Evolutionary conservation across 192 early-diverging fungal species (phyloP).

Genomic region (Backusella morwellensis): DNA sequence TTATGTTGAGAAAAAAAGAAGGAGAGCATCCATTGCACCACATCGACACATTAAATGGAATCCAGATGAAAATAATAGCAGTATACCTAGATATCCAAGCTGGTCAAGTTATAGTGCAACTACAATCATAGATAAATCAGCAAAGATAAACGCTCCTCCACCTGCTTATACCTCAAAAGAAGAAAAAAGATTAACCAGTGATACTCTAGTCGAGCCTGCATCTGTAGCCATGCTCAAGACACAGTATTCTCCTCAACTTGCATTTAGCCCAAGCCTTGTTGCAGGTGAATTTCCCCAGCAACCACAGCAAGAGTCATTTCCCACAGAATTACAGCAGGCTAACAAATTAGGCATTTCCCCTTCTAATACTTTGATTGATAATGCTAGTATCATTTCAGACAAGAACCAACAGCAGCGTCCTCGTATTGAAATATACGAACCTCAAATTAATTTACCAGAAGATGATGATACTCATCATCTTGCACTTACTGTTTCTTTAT

Average conservation of each 20-base stretch:
- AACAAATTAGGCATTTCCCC: not conserved
- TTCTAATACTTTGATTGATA: slow-evolving; percentile 5
- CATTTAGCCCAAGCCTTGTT: slow-evolving; percentile 18
- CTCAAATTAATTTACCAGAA: slow-evolving; percentile 8
- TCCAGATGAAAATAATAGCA: not conserved
- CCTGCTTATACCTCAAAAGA: slow-evolving; percentile 10
- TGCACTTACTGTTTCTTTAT: not conserved
- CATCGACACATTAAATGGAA: not conserved
- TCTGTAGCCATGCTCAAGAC: not conserved
- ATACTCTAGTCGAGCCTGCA: slow-evolving; percentile 15
- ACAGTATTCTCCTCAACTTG: slow-evolving; percentile 20
- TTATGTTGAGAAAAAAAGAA: slow-evolving; percentile 7
- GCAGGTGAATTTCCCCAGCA: slow-evolving; percentile 9
- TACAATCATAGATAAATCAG: not conserved
- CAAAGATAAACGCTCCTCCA: not conserved
- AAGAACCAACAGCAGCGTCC: not conserved
- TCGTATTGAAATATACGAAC: slow-evolving; percentile 8
- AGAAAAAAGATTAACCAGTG: slow-evolving; percentile 6
- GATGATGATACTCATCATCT: not conserved
- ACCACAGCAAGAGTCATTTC: not conserved
- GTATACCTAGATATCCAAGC: not conserved
- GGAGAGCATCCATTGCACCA: not conserved
- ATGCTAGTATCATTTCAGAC: not conserved
- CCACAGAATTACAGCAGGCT: not conserved
- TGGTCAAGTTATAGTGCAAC: slow-evolving; percentile 3